Conservation (phyloP, 768 basidiomycete species). For the Boletus rufocinnamomeus region DNA sequence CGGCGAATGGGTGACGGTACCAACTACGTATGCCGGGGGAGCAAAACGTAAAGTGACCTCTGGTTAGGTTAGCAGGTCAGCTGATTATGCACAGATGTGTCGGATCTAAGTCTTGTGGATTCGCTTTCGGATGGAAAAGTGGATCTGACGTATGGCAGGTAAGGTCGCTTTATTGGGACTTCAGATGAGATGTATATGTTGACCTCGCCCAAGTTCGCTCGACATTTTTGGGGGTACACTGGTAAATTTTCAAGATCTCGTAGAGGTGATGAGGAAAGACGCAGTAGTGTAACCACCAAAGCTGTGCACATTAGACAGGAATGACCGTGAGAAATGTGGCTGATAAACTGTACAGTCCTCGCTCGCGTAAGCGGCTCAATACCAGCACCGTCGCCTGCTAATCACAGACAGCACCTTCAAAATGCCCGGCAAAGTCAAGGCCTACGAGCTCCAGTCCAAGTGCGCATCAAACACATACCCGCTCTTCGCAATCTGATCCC, state of each 20-base stretch:
- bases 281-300: background rate
- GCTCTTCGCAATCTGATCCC: background rate
- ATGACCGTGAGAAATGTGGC: conserved; percentile 41
- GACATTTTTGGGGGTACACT: conserved; percentile 72
- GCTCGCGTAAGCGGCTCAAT: conserved; percentile 34
- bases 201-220: conserved; percentile 44
- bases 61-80: background rate
- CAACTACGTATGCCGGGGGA: conserved; percentile 96
- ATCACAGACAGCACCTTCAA: conserved; percentile 39
- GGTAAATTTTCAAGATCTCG: conserved; percentile 61
- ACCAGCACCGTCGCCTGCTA: conserved; percentile 36
- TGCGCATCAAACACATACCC: conserved; percentile 40
- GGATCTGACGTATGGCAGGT: conserved; percentile 41
- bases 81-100: conserved; percentile 53
- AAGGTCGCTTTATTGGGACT: conserved; percentile 11
- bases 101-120: conserved; percentile 81
- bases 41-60: conserved; percentile 64
- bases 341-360: conserved; percentile 44
- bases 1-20: conserved; percentile 88
- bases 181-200: background rate
- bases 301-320: background rate
- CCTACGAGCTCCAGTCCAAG: conserved; percentile 96
- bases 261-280: conserved; percentile 25
- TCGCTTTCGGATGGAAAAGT: conserved; percentile 79
- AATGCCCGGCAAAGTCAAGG: conserved; percentile 93